phyloP scores from a whole-genome alignment of 1,284 basidiomycete genomes.

The Sporisorium sorghi region DNA sequence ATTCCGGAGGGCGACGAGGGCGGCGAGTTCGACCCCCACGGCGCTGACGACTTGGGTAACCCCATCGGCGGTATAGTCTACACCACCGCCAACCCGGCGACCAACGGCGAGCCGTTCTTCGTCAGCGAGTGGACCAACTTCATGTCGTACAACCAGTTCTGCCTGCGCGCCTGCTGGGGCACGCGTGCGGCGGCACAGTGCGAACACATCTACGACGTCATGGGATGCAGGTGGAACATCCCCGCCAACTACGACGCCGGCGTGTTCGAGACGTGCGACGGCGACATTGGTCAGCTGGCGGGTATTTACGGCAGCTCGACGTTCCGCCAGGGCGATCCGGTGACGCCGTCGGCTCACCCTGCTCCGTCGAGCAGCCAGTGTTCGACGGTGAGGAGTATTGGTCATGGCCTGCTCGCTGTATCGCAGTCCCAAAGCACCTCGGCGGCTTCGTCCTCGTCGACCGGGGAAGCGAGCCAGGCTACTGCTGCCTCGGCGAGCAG shows the following conservation, averaged over 20 bases:
- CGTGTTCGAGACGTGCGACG: conserved; percentile 64
- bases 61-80: conserved; percentile 64
- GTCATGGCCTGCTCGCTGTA: conserved; percentile 34
- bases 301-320: conserved; percentile 62
- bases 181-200: conserved; percentile 55
- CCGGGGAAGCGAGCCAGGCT: background rate
- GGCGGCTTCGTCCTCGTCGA: conserved; percentile 1
- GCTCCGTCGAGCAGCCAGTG: conserved; percentile 44
- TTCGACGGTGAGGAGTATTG: conserved; percentile 21
- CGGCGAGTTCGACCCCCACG: conserved; percentile 66
- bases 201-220: conserved; percentile 65
- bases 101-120: conserved; percentile 42
- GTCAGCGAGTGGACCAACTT: conserved; percentile 63
- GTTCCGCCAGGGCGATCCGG: conserved; percentile 58
- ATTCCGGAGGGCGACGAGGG: conserved; percentile 56
- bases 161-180: conserved; percentile 63
- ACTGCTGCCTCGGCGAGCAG: background rate
- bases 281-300: conserved; percentile 51
- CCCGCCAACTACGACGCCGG: conserved; percentile 54
- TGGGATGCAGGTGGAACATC: conserved; percentile 65
- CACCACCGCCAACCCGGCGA: conserved; percentile 58
- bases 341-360: conserved; percentile 42
- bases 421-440: conserved; percentile 15
- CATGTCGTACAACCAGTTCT: conserved; percentile 63
- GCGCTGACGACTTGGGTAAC: conserved; percentile 61